Evolutionary conservation across 805 yeast genomes (phyloP).

Genomic region (Saturnispora diversa): DNA sequence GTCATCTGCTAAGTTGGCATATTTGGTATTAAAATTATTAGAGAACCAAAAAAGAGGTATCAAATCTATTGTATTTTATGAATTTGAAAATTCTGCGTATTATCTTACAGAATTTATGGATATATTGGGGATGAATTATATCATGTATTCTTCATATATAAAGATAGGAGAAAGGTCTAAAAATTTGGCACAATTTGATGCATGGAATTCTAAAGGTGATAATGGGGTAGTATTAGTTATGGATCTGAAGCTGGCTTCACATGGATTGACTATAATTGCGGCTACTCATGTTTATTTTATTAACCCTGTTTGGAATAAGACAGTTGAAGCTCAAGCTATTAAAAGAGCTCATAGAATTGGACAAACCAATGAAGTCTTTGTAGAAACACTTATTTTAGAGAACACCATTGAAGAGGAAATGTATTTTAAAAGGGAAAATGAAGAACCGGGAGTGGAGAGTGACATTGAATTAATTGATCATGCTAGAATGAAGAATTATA

Average conservation of each 20-base stretch:
- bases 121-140: constrained; percentile 49
- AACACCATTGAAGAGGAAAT: constrained; percentile 65
- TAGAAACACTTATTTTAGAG: constrained; percentile 56
- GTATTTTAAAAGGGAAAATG: constrained; percentile 33
- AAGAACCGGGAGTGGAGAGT: constrained; percentile 18
- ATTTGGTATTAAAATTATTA: constrained; percentile 44
- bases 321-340: constrained; percentile 68
- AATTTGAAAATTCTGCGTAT: constrained; percentile 64
- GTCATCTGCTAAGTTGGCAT: constrained; percentile 56
- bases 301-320: constrained; percentile 65
- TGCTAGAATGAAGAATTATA: constrained; percentile 47
- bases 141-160: constrained; percentile 57
- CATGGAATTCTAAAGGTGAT: constrained; percentile 27
- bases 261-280: constrained; percentile 58
- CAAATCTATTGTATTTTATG: constrained; percentile 59
- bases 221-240: constrained; percentile 51
- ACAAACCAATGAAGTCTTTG: constrained; percentile 52
- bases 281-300: constrained; percentile 65
- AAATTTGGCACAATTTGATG: constrained; percentile 44
- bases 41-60: constrained; percentile 41
- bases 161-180: constrained; percentile 41
- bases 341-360: constrained; percentile 75
- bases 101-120: constrained; percentile 59
- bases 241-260: constrained; percentile 62
- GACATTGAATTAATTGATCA: constrained; percentile 46